phyloP scores from a whole-genome alignment of 1,284 basidiomycete genomes.

The Cryptococcus sp. region DNA sequence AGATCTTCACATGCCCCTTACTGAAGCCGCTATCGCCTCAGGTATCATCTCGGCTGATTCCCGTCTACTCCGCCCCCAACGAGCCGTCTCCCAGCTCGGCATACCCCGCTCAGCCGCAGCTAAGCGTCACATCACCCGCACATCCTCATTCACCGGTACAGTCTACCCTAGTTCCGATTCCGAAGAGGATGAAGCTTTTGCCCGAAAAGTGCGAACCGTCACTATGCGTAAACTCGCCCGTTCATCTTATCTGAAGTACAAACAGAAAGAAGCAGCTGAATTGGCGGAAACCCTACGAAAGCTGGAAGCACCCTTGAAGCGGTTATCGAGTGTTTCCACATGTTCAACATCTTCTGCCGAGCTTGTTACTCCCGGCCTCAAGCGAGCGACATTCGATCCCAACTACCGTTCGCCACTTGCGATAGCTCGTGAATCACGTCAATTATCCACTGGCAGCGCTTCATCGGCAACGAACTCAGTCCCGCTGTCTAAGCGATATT shows the following conservation, averaged over 20 bases:
- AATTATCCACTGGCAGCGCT: neutral
- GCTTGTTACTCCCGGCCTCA: neutral
- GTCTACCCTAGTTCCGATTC: conserved; percentile 30
- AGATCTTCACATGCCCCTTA: conserved; percentile 2
- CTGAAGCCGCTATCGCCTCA: conserved; percentile 25
- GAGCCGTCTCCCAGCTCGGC: conserved; percentile 1
- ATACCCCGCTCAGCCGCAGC: conserved; percentile 7
- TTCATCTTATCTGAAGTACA: neutral
- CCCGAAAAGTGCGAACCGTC: conserved; percentile 17
- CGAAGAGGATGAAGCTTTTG: conserved; percentile 37
- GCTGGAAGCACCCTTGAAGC: conserved; percentile 2
- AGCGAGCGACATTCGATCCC: neutral
- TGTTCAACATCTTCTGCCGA: conserved; percentile 1
- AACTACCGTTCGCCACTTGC: too few species aligned
- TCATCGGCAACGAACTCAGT: neutral
- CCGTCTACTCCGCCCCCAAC: conserved; percentile 9
- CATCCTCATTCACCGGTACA: too few species aligned
- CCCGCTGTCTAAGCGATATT: neutral
- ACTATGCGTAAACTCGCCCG: conserved; percentile 12
- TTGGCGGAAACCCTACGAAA: neutral
- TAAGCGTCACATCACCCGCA: neutral
- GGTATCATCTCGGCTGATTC: conserved; percentile 28
- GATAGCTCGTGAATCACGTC: too few species aligned
- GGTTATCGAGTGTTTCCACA: conserved; percentile 4
- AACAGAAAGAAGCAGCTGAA: neutral